Evolutionary conservation across 257 asterid species (phyloP).

Genomic region (Coffea eugenioides): DNA sequence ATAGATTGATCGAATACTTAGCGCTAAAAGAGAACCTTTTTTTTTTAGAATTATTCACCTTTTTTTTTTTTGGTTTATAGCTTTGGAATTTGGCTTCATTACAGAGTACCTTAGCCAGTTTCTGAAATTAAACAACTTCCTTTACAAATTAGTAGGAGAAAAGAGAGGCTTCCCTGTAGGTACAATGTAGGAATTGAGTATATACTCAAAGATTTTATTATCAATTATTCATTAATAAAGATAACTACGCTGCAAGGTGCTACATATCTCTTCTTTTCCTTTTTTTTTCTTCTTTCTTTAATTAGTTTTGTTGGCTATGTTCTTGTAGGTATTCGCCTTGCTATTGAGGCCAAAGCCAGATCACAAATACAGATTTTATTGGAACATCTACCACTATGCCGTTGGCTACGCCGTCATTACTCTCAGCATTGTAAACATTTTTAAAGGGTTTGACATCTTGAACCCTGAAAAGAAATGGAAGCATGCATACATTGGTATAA

Average conservation of each 20-base stretch:
- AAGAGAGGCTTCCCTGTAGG: too few species aligned
- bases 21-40: too few species aligned
- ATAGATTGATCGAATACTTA: too few species aligned
- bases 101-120: too few species aligned
- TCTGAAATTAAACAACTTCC: too few species aligned
- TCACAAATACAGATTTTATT: slow-evolving; percentile 63
- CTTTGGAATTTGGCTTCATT: too few species aligned
- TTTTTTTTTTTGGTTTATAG: too few species aligned
- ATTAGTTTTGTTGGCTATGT: not conserved
- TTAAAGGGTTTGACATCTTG: slow-evolving; percentile 71
- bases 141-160: too few species aligned
- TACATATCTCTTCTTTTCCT: not conserved
- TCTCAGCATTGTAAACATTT: slow-evolving; percentile 60
- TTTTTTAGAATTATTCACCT: too few species aligned
- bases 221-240: too few species aligned
- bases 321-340: slow-evolving; percentile 51
- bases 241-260: not conserved
- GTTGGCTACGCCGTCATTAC: slow-evolving; percentile 57
- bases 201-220: too few species aligned
- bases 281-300: not conserved
- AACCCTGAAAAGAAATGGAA: slow-evolving; percentile 63
- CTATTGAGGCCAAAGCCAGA: slow-evolving; percentile 81
- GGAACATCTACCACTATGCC: slow-evolving; percentile 75
- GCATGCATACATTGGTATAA: slow-evolving; percentile 50
- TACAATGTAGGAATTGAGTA: too few species aligned